A percentile compares a stretch with the other conserved stretches of the same genome.
These are phyloP conservation scores for Pseudocercospora crystallina DNA, from an alignment of 2,329 filamentous ascomycete species.

Conservation along the genomic window DNA sequence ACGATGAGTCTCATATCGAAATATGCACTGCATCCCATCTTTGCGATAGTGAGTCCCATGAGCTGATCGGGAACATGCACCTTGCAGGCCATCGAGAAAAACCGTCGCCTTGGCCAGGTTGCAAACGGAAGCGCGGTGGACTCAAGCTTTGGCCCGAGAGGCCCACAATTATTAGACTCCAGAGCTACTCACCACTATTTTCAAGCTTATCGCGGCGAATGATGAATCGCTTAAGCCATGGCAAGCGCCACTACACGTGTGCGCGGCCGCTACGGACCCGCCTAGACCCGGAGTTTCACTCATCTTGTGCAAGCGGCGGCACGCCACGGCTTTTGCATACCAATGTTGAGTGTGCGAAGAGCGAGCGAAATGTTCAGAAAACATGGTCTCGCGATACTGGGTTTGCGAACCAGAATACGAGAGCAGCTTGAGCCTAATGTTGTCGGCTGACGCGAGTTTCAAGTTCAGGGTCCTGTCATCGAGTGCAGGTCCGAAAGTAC, in stretches of 20 bases:
- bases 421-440: neutral
- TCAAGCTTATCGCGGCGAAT: conserved; percentile 18
- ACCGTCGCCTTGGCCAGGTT: no score
- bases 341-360: no score
- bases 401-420: neutral
- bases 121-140: neutral
- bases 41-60: no score
- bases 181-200: conserved; percentile 8
- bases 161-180: conserved; percentile 4
- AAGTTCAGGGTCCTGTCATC: neutral
- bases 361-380: neutral
- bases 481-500: neutral
- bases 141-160: conserved; percentile 12
- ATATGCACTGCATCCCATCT: no score
- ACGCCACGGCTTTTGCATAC: neutral
- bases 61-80: no score
- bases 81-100: no score
- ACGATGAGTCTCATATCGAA: no score
- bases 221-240: neutral
- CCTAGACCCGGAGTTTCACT: conserved; percentile 3
- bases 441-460: neutral
- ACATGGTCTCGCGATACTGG: neutral
- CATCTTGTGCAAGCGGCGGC: conserved; percentile 2
- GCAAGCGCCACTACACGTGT: conserved; percentile 9
- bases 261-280: conserved; percentile 6